A percentile compares a stretch with the other conserved stretches of the same genome.
These are phyloP conservation scores for Psilocybe azurescens DNA, from an alignment of 768 basidiomycete species.

Conservation along the genomic window DNA sequence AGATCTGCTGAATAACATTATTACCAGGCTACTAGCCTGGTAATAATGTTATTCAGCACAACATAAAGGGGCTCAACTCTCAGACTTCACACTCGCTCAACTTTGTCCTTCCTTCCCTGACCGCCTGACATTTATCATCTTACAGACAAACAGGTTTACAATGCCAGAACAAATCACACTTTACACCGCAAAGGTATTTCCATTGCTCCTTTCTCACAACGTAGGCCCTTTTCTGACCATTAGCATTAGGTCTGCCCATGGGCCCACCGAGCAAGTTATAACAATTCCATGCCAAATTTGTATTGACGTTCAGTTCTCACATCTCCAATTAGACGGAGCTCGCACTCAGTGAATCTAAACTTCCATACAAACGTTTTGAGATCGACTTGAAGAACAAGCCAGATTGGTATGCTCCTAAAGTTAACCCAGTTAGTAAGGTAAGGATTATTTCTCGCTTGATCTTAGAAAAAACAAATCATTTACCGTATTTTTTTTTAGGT, in stretches of 20 bases:
- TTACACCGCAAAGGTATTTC: conserved; percentile 44
- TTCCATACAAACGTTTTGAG: conserved; percentile 54
- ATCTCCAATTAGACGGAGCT: conserved; percentile 50
- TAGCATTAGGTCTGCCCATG: conserved; percentile 56
- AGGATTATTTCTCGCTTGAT: not conserved
- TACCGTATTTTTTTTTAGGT: conserved; percentile 38
- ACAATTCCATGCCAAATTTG: not conserved
- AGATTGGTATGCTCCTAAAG: conserved; percentile 67
- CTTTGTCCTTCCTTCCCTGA: not conserved
- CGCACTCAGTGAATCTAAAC: conserved; percentile 62
- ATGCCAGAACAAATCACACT: conserved; percentile 34
- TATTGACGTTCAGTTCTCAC: not conserved
- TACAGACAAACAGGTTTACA: not conserved
- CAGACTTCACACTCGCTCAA: too few species aligned
- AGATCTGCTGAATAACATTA: too few species aligned
- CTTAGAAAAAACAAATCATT: not conserved
- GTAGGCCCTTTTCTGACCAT: not conserved
- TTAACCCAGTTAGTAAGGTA: conserved; percentile 74
- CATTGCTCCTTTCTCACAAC: not conserved
- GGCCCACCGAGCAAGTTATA: conserved; percentile 53
- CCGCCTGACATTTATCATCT: not conserved
- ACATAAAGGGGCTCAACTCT: too few species aligned
- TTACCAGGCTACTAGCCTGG: too few species aligned
- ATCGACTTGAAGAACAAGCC: conserved; percentile 72
- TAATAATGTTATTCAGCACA: too few species aligned